A percentile compares a stretch with the other conserved stretches of the same genome.
Evolutionary conservation across 2,329 filamentous ascomycete genomes (phyloP).

Genomic region (Exophiala viscosa): DNA sequence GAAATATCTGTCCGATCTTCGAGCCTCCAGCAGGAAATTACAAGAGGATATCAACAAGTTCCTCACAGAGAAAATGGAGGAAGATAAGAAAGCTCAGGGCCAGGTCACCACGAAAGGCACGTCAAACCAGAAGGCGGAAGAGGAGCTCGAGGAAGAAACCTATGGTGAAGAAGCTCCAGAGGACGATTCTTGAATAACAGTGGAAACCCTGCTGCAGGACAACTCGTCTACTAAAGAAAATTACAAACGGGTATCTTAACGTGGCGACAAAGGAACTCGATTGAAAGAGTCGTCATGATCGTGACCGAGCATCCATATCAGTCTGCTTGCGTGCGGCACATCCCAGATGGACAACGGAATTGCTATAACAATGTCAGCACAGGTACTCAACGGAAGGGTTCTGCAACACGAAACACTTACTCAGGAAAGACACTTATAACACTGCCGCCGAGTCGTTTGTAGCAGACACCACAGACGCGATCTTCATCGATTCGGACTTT

Average conservation of each 20-base stretch:
- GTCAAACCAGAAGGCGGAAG: constrained; percentile 49
- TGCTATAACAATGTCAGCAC: constrained; percentile 32
- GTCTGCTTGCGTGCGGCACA: constrained; percentile 55
- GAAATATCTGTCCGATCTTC: constrained; percentile 52
- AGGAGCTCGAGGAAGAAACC: constrained; percentile 43
- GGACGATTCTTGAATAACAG: constrained; percentile 20
- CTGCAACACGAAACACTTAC: constrained; percentile 45
- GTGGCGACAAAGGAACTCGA: constrained; percentile 11
- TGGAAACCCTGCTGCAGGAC: neutral
- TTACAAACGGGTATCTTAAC: constrained; percentile 25
- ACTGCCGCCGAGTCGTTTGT: constrained; percentile 86
- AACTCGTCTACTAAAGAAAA: neutral
- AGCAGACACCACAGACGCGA: constrained; percentile 83
- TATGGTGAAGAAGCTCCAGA: constrained; percentile 33
- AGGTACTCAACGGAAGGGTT: neutral
- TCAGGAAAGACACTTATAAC: constrained; percentile 88
- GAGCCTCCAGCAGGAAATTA: constrained; percentile 47
- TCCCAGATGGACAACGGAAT: constrained; percentile 72
- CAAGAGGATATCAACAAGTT: constrained; percentile 58
- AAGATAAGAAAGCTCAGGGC: constrained; percentile 48
- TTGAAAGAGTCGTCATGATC: constrained; percentile 5
- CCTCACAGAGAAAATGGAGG: constrained; percentile 59
- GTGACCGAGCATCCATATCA: constrained; percentile 26
- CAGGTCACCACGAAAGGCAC: constrained; percentile 29
- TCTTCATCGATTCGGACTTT: constrained; percentile 84